Evolutionary conservation across 306 rosid species (phyloP).

Genomic region (Glycine soja): DNA sequence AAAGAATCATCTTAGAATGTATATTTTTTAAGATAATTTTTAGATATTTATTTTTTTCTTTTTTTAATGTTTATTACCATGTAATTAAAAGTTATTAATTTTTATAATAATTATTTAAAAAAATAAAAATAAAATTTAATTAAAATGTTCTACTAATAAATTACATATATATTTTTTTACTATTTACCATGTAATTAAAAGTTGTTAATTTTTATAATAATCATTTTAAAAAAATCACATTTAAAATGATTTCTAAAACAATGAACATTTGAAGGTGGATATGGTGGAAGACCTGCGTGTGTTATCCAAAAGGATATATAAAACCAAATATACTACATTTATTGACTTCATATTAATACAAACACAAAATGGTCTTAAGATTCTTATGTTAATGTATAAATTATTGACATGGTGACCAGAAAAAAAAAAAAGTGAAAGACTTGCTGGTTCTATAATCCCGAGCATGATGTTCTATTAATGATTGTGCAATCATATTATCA

Average conservation of each 20-base stretch:
- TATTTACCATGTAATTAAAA: too few relatives aligned
- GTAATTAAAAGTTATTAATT: too few relatives aligned
- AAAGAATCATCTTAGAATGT: too few relatives aligned
- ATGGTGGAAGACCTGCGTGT: conserved; percentile 83
- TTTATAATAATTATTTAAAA: too few relatives aligned
- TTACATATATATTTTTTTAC: too few relatives aligned
- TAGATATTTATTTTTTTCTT: too few relatives aligned
- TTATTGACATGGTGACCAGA: not conserved
- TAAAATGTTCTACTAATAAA: too few relatives aligned
- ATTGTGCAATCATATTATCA: not conserved
- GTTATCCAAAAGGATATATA: conserved; percentile 15
- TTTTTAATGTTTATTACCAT: too few relatives aligned
- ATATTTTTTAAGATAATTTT: too few relatives aligned
- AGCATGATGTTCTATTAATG: not conserved
- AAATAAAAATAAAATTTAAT: too few relatives aligned
- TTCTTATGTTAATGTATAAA: not conserved
- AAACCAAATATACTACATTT: conserved; percentile 31
- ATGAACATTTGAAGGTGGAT: conserved; percentile 74
- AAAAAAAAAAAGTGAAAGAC: not conserved
- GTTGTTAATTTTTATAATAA: too few relatives aligned
- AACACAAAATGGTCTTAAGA: conserved; percentile 6
- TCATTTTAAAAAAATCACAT: too few relatives aligned
- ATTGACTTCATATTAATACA: not conserved
- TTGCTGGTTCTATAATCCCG: not conserved
- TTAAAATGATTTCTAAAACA: not conserved